phyloP scores from a whole-genome alignment of 805 yeast species.

The Candida fluviatilis region DNA sequence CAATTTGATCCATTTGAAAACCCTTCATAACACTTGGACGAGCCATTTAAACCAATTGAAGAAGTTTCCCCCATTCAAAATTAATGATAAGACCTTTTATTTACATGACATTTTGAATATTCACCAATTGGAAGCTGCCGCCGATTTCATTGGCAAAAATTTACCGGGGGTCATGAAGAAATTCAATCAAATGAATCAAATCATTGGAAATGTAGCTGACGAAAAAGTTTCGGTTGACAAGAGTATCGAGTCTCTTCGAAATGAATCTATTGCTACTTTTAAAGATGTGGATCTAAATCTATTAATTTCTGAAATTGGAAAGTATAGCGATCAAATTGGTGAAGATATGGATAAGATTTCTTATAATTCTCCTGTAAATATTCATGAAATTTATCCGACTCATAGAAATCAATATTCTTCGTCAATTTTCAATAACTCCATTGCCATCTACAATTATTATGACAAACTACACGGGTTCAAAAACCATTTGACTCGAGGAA shows the following conservation, averaged over 20 bases:
- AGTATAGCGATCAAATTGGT: slow-evolving; percentile 3
- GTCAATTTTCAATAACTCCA: slow-evolving; percentile 28
- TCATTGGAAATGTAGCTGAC: slow-evolving; percentile 33
- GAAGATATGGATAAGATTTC: slow-evolving; percentile 12
- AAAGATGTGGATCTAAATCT: slow-evolving; percentile 17
- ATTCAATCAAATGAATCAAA: slow-evolving; percentile 28
- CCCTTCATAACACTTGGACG: slow-evolving; percentile 36
- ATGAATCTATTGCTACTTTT: slow-evolving; percentile 29
- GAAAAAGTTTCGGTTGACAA: slow-evolving; percentile 34
- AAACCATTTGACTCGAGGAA: slow-evolving; percentile 15
- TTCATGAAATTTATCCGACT: slow-evolving; percentile 20
- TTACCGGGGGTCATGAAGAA: slow-evolving; percentile 27
- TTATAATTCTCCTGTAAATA: slow-evolving; percentile 5
- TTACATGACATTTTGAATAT: slow-evolving; percentile 32
- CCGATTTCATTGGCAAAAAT: slow-evolving; percentile 23
- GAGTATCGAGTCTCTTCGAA: slow-evolving; percentile 38
- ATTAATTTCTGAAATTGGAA: slow-evolving; percentile 6
- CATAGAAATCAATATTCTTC: slow-evolving; percentile 17
- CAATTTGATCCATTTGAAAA: slow-evolving; percentile 36
- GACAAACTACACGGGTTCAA: slow-evolving; percentile 29
- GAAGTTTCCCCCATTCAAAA: slow-evolving; percentile 31
- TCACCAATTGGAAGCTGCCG: slow-evolving; percentile 21
- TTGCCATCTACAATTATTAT: slow-evolving; percentile 31
- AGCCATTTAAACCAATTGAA: slow-evolving; percentile 21
- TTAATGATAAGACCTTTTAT: slow-evolving; percentile 22